Base-by-base conservation (phyloP, 1,284 basidiomycete genomes). In the Quambalaria eucalypti region DNA sequence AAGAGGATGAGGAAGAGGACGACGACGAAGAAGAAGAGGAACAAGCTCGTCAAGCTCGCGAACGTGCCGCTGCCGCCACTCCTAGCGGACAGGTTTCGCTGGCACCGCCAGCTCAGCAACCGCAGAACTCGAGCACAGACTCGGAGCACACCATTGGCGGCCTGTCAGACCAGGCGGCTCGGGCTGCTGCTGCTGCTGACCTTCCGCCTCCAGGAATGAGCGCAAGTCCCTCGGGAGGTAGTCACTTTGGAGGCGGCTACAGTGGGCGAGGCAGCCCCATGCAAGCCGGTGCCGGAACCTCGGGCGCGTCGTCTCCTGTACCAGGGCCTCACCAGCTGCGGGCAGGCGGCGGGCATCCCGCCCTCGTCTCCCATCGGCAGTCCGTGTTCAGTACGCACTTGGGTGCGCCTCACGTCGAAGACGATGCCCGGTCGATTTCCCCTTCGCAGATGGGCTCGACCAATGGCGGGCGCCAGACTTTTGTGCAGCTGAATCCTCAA, bases 1-100 rank as follows among this genome's bases (percentile, higher is more conserved):
- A 69, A 4, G 67, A 69, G n/a, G 68, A 71, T 12, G 68, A 71
- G 4, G 67, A 71, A n/a, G 67, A 68, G 30, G 62, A 68, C 10
- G 67, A 71, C 1, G 67, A 68, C 9, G 61, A 55, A 5, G 62
- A 63, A 21, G 55, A 51, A 48, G 60, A 30, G 39, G 59, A 36
- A 36, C 54, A 50, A 50, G 46, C 28, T 29, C 39, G 25, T 42
- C 46, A 28, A 44, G n/a, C 31, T 16, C 31, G 31, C 31, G n/a
- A n/a, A n/a, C n/a, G n/a, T n/a, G n/a, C n/a, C n/a, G n/a, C n/a
- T n/a, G n/a, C n/a, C n/a, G n/a, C n/a, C n/a, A n/a, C n/a, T n/a
- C 36, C 4, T 5, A 21, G 36, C 36, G 10, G 5, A n/a, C 36
- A 39, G 36, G 36, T 39, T 5, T 14, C 16, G 21, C 12, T 19